Evolutionary conservation across 768 basidiomycete species (phyloP).

Genomic region (Rhodocollybia butyracea): DNA sequence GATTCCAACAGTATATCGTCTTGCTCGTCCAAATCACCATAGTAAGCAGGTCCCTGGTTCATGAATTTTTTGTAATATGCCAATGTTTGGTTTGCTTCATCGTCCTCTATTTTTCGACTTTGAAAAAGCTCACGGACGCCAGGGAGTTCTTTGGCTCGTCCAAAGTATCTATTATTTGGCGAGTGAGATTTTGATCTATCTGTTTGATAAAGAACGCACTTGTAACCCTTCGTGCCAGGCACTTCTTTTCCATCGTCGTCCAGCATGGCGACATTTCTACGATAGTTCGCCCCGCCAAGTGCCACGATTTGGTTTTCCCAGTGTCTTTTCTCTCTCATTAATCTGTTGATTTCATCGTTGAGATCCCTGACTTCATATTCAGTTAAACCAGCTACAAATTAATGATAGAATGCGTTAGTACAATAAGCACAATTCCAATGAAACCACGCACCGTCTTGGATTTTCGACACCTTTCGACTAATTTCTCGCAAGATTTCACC

Average conservation of each 20-base stretch:
- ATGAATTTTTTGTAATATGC: constrained; percentile 85
- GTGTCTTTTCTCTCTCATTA: constrained; percentile 92
- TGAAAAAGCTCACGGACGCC: constrained; percentile 95
- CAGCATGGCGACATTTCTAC: constrained; percentile 89
- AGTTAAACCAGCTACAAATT: constrained; percentile 71
- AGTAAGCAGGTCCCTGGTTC: constrained; percentile 85
- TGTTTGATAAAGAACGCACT: no score
- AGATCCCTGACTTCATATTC: constrained; percentile 96
- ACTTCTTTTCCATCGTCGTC: constrained; percentile 96
- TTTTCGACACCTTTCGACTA: constrained; percentile 95
- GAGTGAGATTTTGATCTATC: no score
- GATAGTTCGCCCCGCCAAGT: constrained; percentile 93
- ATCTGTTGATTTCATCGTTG: constrained; percentile 96
- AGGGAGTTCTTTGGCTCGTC: constrained; percentile 92
- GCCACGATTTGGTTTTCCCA: constrained; percentile 99
- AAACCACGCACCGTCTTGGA: constrained; percentile 80
- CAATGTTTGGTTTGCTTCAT: constrained; percentile 79
- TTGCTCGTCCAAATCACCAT: constrained; percentile 85
- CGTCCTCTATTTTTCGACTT: constrained; percentile 80
- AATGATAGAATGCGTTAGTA: neutral
- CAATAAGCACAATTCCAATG: neutral
- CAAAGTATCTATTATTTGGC: constrained; percentile 78
- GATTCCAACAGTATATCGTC: constrained; percentile 65
- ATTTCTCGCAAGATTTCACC: constrained; percentile 95
- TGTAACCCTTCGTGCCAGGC: constrained; percentile 96